Conservation (phyloP, 2,329 filamentous ascomycete genomes). For the Dryadomyces quercus-mongolicae region DNA sequence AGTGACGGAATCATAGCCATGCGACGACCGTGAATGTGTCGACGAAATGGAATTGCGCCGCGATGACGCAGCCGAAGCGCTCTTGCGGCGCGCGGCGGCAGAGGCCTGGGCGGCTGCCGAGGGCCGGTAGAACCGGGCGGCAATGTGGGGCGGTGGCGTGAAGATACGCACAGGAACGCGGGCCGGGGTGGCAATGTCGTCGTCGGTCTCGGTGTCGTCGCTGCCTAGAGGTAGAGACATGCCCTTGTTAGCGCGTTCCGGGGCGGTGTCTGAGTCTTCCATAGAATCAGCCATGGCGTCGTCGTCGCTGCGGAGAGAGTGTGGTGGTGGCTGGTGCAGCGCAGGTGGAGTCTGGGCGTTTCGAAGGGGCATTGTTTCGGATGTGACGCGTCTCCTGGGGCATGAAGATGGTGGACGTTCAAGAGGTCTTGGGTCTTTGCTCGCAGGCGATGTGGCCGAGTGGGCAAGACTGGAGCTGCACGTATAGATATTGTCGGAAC, state of each 20-base stretch:
- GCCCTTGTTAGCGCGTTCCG: not conserved
- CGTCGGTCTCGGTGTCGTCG: constrained; percentile 8
- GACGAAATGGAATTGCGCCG: constrained; percentile 72
- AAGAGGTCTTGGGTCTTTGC: not conserved
- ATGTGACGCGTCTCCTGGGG: not conserved
- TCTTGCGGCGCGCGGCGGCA: constrained; percentile 47
- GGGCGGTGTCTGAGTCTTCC: constrained; percentile 3
- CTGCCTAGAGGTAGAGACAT: not conserved
- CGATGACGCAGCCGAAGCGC: constrained; percentile 59
- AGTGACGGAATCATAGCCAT: constrained; percentile 32
- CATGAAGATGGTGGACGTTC: not conserved
- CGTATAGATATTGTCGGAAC: not conserved
- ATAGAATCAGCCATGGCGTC: constrained; percentile 1
- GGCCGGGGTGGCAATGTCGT: not conserved
- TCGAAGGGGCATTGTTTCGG: constrained; percentile 6
- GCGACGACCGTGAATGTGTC: constrained; percentile 57
- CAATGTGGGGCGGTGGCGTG: constrained; percentile 63
- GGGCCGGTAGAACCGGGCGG: constrained; percentile 63
- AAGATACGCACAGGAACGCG: constrained; percentile 23
- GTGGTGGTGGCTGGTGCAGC: not conserved
- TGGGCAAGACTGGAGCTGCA: not conserved
- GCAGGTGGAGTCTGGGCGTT: not conserved
- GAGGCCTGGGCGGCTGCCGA: constrained; percentile 27
- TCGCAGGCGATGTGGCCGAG: not conserved
- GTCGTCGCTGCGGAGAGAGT: not conserved